Percentiles rank a stretch among this genome's conserved stretches.
Conservation (phyloP, 78 protist genomes). For the Emiliania huxleyi region DNA sequence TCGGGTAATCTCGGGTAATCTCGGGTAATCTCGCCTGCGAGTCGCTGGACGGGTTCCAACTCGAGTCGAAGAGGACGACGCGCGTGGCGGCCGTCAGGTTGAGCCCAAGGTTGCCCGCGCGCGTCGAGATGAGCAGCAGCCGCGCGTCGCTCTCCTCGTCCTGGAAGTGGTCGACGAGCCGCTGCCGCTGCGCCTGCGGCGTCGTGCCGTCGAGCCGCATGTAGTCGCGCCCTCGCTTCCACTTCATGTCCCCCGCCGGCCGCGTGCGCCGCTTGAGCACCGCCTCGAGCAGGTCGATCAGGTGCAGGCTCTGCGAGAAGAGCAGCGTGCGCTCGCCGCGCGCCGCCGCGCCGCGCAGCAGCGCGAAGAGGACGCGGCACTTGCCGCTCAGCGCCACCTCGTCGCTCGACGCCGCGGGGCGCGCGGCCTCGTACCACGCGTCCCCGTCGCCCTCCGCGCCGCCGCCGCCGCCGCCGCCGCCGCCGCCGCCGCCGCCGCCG, state of each 20-base stretch:
- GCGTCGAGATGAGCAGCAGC: slow-evolving; percentile 89
- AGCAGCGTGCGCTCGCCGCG: background rate
- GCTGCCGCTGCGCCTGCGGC: background rate
- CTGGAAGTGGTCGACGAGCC: background rate
- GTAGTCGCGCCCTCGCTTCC: background rate
- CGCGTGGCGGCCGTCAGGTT: slow-evolving; percentile 93
- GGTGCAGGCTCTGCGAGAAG: slow-evolving; percentile 51
- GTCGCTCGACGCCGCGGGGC: background rate
- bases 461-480: background rate
- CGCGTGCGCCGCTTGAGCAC: background rate
- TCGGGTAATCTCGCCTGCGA: no score
- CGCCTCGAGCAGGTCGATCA: slow-evolving; percentile 67
- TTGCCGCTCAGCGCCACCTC: background rate
- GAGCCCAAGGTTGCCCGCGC: slow-evolving; percentile 98
- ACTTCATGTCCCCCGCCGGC: background rate
- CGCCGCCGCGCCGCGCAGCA: background rate
- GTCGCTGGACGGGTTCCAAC: slow-evolving; percentile 88
- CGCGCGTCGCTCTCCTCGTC: background rate
- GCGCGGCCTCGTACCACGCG: background rate
- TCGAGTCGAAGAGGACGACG: slow-evolving; percentile 87
- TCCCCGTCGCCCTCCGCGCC: no score
- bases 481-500: no score
- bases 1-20: no score
- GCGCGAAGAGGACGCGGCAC: background rate
- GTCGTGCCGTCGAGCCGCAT: slow-evolving; percentile 14